Evolutionary conservation across 306 rosid species (phyloP), one percentile per base, ranked within the genome.

Genomic region (Ziziphus jujuba): DNA sequence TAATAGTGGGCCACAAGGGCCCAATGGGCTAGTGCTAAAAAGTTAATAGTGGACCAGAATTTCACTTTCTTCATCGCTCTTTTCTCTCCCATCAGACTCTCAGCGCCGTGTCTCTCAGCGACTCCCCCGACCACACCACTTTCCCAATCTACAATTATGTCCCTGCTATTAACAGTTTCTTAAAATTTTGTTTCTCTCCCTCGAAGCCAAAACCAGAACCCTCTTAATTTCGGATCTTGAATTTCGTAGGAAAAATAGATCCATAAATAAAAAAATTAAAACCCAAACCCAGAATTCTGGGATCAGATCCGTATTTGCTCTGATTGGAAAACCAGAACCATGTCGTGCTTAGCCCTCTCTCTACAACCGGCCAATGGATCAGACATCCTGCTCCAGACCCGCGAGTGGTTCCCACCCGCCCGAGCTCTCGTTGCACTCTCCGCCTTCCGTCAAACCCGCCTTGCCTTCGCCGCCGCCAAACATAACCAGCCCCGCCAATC

Each of bases 331-430:
- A 73, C 79, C 24, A 47, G 56, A 70, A 31, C 72, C 25, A 87
- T 89, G 97, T 87, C 97, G 51, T 91, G 97, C 81, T 77, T 91
- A 67, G 93, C 97, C 40, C 88, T 91, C 17, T 87, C 97, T 45
- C 79, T 91, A 6, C 97, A 91, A 78, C 97, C 96, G 17, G 71
- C 91, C 10, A 87, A 78, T 60, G 83, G 97, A 84, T 85, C 96
- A 67, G 97, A 91, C 60, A 89, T 91, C 69, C 88, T 91, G 1
- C 96, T 87, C 38, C 97, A 91, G 80, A 91, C 97, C 23, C 95
- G 90, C n/a, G 96, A 87, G 71, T 91, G 97, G 95, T 91, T 91
- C 80, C 95, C 96, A 7, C 96, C 97, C 10, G 84, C 97, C 34
- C 84, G 93, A 34, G 96, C 97, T 70, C 93, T 91, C 53, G 95